phyloP scores from a whole-genome alignment of 495 filamentous ascomycete species.

The Thermothielavioides terrestris region DNA sequence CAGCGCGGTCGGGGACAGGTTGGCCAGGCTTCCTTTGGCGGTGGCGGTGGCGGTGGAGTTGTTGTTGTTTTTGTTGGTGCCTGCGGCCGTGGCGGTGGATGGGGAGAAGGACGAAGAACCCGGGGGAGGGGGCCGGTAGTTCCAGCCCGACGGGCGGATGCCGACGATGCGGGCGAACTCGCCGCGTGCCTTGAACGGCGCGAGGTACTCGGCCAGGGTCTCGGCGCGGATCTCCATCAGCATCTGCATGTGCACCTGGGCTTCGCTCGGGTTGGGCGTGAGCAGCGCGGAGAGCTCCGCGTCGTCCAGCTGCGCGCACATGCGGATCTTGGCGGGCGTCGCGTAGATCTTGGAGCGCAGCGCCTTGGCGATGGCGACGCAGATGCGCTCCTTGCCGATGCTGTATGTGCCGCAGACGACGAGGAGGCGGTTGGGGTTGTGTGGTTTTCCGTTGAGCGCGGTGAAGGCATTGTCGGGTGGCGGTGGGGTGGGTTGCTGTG shows the following conservation, averaged over 20 bases:
- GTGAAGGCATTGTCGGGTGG: slow-evolving; percentile 18
- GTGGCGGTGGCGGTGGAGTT: neutral
- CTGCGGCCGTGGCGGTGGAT: too few species aligned
- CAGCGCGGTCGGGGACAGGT: slow-evolving; percentile 26
- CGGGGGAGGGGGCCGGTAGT: slow-evolving; percentile 58
- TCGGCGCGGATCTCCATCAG: slow-evolving; percentile 85
- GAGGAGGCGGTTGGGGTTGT: slow-evolving; percentile 50
- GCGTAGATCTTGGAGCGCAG: slow-evolving; percentile 88
- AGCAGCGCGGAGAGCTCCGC: slow-evolving; percentile 65
- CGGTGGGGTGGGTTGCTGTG: neutral
- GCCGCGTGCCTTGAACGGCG: slow-evolving; percentile 54
- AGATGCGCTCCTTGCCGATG: slow-evolving; percentile 97
- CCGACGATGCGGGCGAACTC: slow-evolving; percentile 77
- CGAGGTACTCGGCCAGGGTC: slow-evolving; percentile 80
- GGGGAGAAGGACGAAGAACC: too few species aligned
- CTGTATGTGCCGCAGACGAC: slow-evolving; percentile 95
- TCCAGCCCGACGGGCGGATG: slow-evolving; percentile 88
- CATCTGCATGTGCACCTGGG: slow-evolving; percentile 96
- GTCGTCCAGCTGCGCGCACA: slow-evolving; percentile 82
- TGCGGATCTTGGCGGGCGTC: slow-evolving; percentile 65
- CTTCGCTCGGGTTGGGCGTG: slow-evolving; percentile 70
- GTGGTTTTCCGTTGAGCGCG: slow-evolving; percentile 11
- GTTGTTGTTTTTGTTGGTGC: too few species aligned
- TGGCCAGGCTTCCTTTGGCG: slow-evolving; percentile 21
- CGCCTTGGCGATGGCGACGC: slow-evolving; percentile 80